Base-by-base conservation (phyloP, 305 asterid genomes). In the Rubia balearica region DNA sequence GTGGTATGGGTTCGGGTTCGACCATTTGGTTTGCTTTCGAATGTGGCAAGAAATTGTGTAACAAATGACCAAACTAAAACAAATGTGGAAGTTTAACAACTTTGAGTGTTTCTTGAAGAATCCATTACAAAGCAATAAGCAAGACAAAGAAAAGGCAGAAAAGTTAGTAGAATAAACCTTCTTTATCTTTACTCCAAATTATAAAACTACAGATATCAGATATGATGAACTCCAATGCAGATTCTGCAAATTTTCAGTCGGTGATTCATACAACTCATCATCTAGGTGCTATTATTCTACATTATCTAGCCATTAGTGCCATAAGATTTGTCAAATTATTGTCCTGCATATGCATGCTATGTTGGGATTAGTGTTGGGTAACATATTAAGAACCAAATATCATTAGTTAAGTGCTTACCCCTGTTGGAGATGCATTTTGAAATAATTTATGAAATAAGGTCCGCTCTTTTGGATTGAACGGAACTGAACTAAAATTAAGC, bases 261-360 rank as follows among this genome's bases (percentile, higher is more conserved):
- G 71, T 65, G 76, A 73, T 65, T 22, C 57, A 51, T 16, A 62
- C 64, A 73, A 53, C 60, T 64, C 71, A 56, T 27, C 76, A 42
- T 27, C 74, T 3, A 21, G 64, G 17, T 24, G 36, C 64, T 51
- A 22, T 22, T 59, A 24, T 22, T 10, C 8, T 61, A 22, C 27
- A 24, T 60, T 60, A 30, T 71, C 16, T 22, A 7, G 11, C 16
- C 49, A 51, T 51, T 51, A 51, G 57, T 17, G 22, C 22, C 21
- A 51, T 51, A 51, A 51, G 57, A 17, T 51, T 51, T 17, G 51
- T 36, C 13, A n/a, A 27, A 61, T 13, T 33, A 13, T 27, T n/a
- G 6, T 40, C 65, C 51, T 51, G 65, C 57, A 21, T 61, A 11
- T 51, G 72, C n/a, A n/a, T 71, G 19, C 69, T 62, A 62, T 27